phyloP scores from a whole-genome alignment of 192 early-diverging fungal genomes.

The Obelidium mucronatum region DNA sequence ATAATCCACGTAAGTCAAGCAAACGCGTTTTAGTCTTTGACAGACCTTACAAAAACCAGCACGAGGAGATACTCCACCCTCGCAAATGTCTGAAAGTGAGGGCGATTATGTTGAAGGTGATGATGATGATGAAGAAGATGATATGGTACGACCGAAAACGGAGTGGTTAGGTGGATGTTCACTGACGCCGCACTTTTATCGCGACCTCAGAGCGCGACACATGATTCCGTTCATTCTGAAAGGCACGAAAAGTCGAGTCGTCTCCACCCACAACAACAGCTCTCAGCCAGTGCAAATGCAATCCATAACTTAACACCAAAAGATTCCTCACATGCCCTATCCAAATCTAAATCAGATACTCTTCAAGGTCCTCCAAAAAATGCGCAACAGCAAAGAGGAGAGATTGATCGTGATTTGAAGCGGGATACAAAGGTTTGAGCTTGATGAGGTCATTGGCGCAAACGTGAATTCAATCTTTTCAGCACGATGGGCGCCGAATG shows the following conservation, averaged over 20 bases:
- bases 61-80: slow-evolving; percentile 57
- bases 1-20: slow-evolving; percentile 26
- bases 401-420: background rate
- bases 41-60: background rate
- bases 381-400: background rate
- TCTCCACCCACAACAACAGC: background rate
- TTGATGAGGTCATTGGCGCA: background rate
- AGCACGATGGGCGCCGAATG: background rate
- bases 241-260: background rate
- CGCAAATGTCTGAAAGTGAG: slow-evolving; percentile 52
- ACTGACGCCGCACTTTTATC: slow-evolving; percentile 2
- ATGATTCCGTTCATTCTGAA: slow-evolving; percentile 11
- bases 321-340: background rate
- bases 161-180: too few relatives aligned
- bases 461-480: background rate
- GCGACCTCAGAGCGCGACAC: slow-evolving; percentile 17
- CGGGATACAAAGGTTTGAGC: background rate
- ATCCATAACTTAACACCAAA: slow-evolving; percentile 7
- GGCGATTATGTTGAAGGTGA: slow-evolving; percentile 57
- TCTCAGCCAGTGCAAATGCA: background rate
- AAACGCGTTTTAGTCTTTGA: background rate
- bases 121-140: slow-evolving; percentile 50
- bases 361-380: background rate
- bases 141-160: background rate
- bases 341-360: slow-evolving; percentile 34